Evolutionary conservation across 768 basidiomycete genomes (phyloP), one percentile per base, ranked within the genome.

Genomic region (Phanerochaete sordida): DNA sequence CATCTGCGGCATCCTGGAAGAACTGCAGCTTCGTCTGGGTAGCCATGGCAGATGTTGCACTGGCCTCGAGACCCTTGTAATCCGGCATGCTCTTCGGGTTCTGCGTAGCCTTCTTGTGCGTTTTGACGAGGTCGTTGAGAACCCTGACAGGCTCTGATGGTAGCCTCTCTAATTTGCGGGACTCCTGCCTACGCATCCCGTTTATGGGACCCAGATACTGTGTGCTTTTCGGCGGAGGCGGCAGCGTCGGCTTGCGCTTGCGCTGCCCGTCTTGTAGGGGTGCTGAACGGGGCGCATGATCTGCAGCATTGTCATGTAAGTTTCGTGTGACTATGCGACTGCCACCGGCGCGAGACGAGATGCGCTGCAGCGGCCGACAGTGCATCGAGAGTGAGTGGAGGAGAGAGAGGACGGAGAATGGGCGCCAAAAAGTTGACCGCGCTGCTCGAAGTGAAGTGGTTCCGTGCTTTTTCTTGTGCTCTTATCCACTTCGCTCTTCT

Each of bases 1-100:
- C 16, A 15, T 57, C 57, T 2, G 23, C 55, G 8, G 49, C 31
- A 2, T 50, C 33, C 1, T 60, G 44, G 19, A 57, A 62, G 49
- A 66, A 64, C 31, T 53, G 19, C 1, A 19, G 33, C 44, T 62
- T 59, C 28, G 53, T 54, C 26, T 54, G 35, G n/a, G 37, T 37
- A 1, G 53, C 31, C 37, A 54, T 24, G 50, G 47, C 13, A 15
- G 53, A 54, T 24, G 39, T 19, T 6, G 43, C 53, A n/a, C 21
- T 54, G 6, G n/a, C n/a, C 23, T 39, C 35, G 6, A 54, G 35
- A 12, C 35, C 13, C n/a, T 21, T 33, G 21, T 33, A 26, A 11
- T 39, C 35, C 8, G 16, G 5, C 37, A 15, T 35, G 21, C 9
- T 21, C 33, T 39, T 37, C 23, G 53, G 31, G 19, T 37, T 39